Conservation (phyloP, 179 eudicot genomes). For the Amaranthus tricolor region DNA sequence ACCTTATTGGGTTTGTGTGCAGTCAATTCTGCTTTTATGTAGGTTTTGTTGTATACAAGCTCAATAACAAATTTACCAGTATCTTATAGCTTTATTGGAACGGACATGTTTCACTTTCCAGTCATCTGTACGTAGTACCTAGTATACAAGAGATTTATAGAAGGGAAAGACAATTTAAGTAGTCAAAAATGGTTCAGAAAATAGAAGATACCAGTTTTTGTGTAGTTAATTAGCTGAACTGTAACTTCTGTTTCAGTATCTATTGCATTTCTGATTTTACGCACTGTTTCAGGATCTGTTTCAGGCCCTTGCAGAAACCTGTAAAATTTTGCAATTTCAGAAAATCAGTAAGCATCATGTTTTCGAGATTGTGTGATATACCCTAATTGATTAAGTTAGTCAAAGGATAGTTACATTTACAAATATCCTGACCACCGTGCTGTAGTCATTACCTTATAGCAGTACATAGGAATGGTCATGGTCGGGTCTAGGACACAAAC, state of each 20-base stretch:
- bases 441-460: not conserved
- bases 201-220: conserved; percentile 67
- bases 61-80: too few relatives aligned
- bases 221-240: conserved; percentile 95
- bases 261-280: conserved; percentile 84
- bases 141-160: too few relatives aligned
- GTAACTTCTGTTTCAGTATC: conserved; percentile 82
- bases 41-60: too few relatives aligned
- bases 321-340: conserved; percentile 20
- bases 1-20: too few relatives aligned
- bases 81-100: too few relatives aligned
- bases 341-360: conserved; percentile 1
- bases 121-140: too few relatives aligned
- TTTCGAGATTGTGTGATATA: not conserved
- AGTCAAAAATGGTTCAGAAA: not conserved
- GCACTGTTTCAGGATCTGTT: conserved; percentile 92
- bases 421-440: not conserved
- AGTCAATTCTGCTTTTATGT: too few relatives aligned
- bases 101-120: too few relatives aligned
- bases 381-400: not conserved
- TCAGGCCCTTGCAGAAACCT: conserved; percentile 99
- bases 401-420: not conserved
- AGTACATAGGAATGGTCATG: too few relatives aligned
- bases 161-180: too few relatives aligned
- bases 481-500: too few relatives aligned